Conservation (phyloP, 2,329 filamentous ascomycete genomes). For the Clonostachys sp. region DNA sequence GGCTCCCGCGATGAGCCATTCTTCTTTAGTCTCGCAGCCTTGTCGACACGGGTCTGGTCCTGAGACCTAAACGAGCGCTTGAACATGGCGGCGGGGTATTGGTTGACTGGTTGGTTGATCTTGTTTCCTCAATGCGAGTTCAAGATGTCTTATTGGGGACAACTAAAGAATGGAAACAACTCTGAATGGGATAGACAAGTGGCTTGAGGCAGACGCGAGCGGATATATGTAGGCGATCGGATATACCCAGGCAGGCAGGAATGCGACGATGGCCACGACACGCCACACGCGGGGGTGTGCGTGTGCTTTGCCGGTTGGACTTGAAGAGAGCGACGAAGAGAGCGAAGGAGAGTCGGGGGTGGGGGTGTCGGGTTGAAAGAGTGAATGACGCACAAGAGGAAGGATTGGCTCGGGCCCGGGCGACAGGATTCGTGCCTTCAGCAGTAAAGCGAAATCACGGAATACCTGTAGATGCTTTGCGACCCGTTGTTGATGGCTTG, state of each 20-base stretch:
- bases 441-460: constrained; percentile 5
- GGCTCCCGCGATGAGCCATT: constrained; percentile 57
- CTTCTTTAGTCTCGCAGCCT: constrained; percentile 77
- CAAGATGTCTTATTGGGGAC: not conserved
- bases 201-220: no score
- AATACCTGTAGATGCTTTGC: constrained; percentile 39
- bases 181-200: not conserved
- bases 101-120: not conserved
- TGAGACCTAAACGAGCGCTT: constrained; percentile 84
- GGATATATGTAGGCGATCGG: no score
- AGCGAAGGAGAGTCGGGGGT: constrained; percentile 29
- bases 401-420: constrained; percentile 47
- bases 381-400: constrained; percentile 27
- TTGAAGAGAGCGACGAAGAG: constrained; percentile 50
- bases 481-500: constrained; percentile 49
- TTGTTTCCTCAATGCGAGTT: no score
- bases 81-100: constrained; percentile 64
- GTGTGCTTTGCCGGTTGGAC: not conserved
- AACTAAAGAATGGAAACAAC: not conserved
- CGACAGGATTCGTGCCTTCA: constrained; percentile 32
- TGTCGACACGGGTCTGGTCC: constrained; percentile 72
- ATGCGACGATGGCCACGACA: constrained; percentile 12
- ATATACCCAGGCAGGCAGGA: not conserved
- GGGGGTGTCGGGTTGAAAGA: constrained; percentile 22
- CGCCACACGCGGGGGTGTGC: constrained; percentile 8